Base-by-base conservation (phyloP, 73 alveolate species). In the Stentor roeselii region DNA sequence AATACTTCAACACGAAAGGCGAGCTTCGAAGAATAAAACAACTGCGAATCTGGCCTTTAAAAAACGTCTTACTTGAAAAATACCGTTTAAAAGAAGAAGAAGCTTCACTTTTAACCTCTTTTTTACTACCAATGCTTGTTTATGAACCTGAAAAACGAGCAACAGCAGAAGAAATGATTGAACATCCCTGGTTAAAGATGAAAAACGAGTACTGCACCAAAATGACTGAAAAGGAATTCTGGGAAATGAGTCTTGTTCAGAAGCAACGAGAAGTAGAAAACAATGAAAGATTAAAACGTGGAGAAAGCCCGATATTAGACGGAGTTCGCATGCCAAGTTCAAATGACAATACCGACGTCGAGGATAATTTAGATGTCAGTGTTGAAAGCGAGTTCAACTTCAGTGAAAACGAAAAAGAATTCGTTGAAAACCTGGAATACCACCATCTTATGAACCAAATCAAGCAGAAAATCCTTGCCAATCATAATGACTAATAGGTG, bases 91-190 rank as follows among this genome's bases (percentile, higher is more conserved):
- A 91, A 87, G 96, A 92, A 85, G 85, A 90, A 50, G 99, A 96
- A 86, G 99, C 99, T 1, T 83, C 88, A 60, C 77, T 92, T 77
- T 89, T 98, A 39, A 92, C 96, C 30, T 97, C 94, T 59, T 98
- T 98, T 88, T 61, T 98, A 36, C 83, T 90, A 78, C 99, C 99
- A 2, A 98, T 97, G 99, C 91, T 97, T 27, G 94, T 89, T 59
- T 94, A 89, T 86, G 93, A 74, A 42, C 96, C 97, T 11, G 89
- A 84, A 76, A 97, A 95, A 85, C 86, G 99, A 67, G 96, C 97
- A 3, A 87, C 97, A 3, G 99, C 99, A 0, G 80, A 90, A 77
- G 90, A 94, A 75, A 93, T 95, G 95, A 86, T 95, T 14, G 83
- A 74, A 15, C 98, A 95, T 91, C 96, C 95, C 31, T 97, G 99